phyloP scores from a whole-genome alignment of 2,329 filamentous ascomycete genomes.

The Fonsecaea erecta region DNA sequence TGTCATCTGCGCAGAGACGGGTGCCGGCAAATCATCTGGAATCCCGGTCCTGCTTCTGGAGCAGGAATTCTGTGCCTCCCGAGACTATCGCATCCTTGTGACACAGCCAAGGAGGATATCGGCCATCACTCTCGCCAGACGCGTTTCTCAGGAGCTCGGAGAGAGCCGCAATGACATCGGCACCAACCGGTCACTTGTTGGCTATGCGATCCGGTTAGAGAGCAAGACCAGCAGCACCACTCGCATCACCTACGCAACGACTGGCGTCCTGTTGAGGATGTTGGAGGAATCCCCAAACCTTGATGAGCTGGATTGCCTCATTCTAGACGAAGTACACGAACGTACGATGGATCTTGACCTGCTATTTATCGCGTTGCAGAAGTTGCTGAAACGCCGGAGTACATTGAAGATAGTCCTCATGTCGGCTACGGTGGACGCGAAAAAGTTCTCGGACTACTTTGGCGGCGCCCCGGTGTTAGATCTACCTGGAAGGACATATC shows the following conservation, averaged over 20 bases:
- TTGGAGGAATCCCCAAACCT: constrained; percentile 86
- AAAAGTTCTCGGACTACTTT: constrained; percentile 87
- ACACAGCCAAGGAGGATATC: constrained; percentile 96
- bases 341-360: constrained; percentile 97
- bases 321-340: constrained; percentile 98
- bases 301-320: constrained; percentile 85
- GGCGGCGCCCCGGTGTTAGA: constrained; percentile 79
- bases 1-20: constrained; percentile 95
- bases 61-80: constrained; percentile 79
- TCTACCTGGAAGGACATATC: constrained; percentile 91
- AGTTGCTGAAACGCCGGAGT: constrained; percentile 74
- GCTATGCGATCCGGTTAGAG: constrained; percentile 92
- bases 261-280: constrained; percentile 96
- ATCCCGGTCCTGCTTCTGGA: constrained; percentile 94
- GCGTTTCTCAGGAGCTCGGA: constrained; percentile 93
- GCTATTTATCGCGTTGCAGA: constrained; percentile 85
- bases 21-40: constrained; percentile 96
- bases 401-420: constrained; percentile 93
- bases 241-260: constrained; percentile 80
- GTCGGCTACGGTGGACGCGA: constrained; percentile 95
- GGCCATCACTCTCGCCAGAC: constrained; percentile 87
- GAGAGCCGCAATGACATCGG: constrained; percentile 82
- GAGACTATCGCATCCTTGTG: constrained; percentile 88
- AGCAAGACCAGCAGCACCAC: constrained; percentile 82
- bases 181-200: constrained; percentile 80